A percentile compares a stretch with the other conserved stretches of the same genome.
Conservation (phyloP, 1,139 yeast species). For the Magnusiomyces suaveolens region DNA sequence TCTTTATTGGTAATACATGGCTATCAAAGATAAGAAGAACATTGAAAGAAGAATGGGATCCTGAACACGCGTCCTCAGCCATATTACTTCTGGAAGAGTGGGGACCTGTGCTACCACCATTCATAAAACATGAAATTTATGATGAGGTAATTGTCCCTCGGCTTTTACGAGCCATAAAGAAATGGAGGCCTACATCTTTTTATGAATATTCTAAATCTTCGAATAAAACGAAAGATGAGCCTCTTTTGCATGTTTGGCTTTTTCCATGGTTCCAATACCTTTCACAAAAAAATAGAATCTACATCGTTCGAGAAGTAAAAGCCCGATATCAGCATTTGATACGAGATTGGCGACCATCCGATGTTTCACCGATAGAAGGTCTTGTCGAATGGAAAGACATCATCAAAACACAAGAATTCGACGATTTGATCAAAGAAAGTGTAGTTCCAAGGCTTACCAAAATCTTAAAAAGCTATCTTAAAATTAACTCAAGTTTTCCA, state of each 20-base stretch:
- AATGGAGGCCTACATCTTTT: slow-evolving; percentile 32
- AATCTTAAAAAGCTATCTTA: slow-evolving; percentile 21
- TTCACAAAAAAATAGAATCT: slow-evolving; percentile 17
- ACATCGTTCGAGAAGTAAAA: slow-evolving; percentile 26
- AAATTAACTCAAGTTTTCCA: slow-evolving; percentile 18
- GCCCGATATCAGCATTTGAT: slow-evolving; percentile 30
- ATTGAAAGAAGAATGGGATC: slow-evolving; percentile 31
- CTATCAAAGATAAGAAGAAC: slow-evolving; percentile 28
- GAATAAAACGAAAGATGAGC: slow-evolving; percentile 16
- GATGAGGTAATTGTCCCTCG: slow-evolving; percentile 32
- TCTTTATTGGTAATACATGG: slow-evolving; percentile 33
- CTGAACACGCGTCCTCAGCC: slow-evolving; percentile 27
- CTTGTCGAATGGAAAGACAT: slow-evolving; percentile 34
- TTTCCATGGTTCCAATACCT: slow-evolving; percentile 40
- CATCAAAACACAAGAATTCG: slow-evolving; percentile 29
- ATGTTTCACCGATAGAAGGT: slow-evolving; percentile 26
- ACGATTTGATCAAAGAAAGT: slow-evolving; percentile 21
- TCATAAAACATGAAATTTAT: slow-evolving; percentile 28
- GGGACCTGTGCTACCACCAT: slow-evolving; percentile 33
- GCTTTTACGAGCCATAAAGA: slow-evolving; percentile 28
- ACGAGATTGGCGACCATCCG: slow-evolving; percentile 31
- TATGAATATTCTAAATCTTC: slow-evolving; percentile 4
- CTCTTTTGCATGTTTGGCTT: slow-evolving; percentile 35
- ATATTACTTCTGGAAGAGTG: slow-evolving; percentile 36
- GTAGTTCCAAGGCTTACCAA: slow-evolving; percentile 33